phyloP scores from a whole-genome alignment of 2,329 filamentous ascomycete genomes.

The Piedraia hortae region DNA sequence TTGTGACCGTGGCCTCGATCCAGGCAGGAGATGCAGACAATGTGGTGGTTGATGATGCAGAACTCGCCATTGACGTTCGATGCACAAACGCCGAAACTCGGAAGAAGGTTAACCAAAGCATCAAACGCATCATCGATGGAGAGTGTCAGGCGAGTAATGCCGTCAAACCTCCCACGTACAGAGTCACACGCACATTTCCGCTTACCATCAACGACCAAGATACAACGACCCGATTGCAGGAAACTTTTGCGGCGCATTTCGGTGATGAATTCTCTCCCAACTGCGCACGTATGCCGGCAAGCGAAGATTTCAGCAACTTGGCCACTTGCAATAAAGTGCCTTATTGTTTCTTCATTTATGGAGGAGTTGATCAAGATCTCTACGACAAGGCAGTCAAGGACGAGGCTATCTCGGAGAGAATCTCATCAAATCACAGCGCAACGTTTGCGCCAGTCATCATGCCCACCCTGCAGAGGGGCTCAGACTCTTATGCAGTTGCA shows the following conservation, averaged over 20 bases:
- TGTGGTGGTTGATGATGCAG: conserved; percentile 28
- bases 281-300: conserved; percentile 18
- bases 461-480: conserved; percentile 27
- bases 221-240: conserved; percentile 17
- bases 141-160: conserved; percentile 25
- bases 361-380: conserved; percentile 21
- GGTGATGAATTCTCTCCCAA: conserved; percentile 14
- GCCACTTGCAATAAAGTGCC: conserved; percentile 23
- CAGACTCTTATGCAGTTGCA: conserved; percentile 14
- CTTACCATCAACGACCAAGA: conserved; percentile 24
- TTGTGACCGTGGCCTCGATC: conserved; percentile 31
- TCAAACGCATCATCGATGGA: conserved; percentile 26
- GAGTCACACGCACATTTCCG: conserved; percentile 18
- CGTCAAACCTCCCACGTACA: conserved; percentile 18
- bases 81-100: conserved; percentile 20
- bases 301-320: conserved; percentile 32
- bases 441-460: conserved; percentile 31
- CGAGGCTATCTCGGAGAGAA: conserved; percentile 18
- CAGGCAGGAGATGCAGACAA: conserved; percentile 33
- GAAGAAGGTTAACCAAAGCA: conserved; percentile 18
- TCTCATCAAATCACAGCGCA: conserved; percentile 32
- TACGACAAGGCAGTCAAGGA: conserved; percentile 24
- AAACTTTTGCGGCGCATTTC: conserved; percentile 22
- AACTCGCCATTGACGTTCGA: conserved; percentile 28
- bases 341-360: conserved; percentile 27